A percentile compares a stretch with the other conserved stretches of the same genome.
Evolutionary conservation across 2,329 filamentous ascomycete genomes (phyloP).

Genomic region (Allantophomopsis cytisporea): DNA sequence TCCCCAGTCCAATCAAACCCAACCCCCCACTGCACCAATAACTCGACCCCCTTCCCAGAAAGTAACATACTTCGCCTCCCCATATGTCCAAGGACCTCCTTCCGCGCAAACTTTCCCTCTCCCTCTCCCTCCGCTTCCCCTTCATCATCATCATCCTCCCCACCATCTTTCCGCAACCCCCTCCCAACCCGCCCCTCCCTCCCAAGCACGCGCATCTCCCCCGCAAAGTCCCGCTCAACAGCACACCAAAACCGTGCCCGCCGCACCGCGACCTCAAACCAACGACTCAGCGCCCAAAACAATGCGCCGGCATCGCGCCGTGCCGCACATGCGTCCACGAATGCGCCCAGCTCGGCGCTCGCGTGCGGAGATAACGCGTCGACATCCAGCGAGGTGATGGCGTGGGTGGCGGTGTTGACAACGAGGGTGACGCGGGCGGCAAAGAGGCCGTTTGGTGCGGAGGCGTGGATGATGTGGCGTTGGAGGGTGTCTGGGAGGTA

Average conservation of each 20-base stretch:
- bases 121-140: constrained; percentile 6
- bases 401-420: constrained; percentile 37
- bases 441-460: constrained; percentile 37
- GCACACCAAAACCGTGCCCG: constrained; percentile 50
- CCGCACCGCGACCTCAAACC: constrained; percentile 45
- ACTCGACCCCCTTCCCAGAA: constrained; percentile 10
- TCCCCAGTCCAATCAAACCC: constrained; percentile 63
- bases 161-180: constrained; percentile 6
- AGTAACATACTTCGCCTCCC: constrained; percentile 31
- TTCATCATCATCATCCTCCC: constrained; percentile 14
- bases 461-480: constrained; percentile 37
- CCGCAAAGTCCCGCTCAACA: constrained; percentile 33
- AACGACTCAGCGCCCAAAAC: constrained; percentile 56
- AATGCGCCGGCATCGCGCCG: constrained; percentile 43
- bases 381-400: constrained; percentile 38
- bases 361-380: constrained; percentile 42
- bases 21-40: constrained; percentile 46
- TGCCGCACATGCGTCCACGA: constrained; percentile 29
- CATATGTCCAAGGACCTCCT: constrained; percentile 37
- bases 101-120: constrained; percentile 18
- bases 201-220: constrained; percentile 8
- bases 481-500: constrained; percentile 26
- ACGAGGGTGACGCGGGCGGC: constrained; percentile 41
- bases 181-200: constrained; percentile 7
- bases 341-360: constrained; percentile 40